phyloP scores from a whole-genome alignment of 2,329 filamentous ascomycete species.

The Aspergillus candidus region DNA sequence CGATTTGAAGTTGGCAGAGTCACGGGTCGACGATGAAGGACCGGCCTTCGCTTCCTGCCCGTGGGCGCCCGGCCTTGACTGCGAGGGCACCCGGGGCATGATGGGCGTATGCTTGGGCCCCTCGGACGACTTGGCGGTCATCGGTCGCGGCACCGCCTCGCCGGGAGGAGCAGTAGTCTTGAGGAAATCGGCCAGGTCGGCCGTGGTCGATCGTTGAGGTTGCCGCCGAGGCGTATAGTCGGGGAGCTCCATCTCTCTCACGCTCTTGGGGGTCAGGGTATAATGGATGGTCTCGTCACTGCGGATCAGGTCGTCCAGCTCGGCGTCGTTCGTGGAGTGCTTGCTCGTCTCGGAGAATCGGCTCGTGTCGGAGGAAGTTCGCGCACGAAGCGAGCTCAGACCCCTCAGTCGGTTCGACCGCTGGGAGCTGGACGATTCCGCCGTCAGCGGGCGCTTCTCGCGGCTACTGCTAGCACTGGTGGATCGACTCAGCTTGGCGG shows the following conservation, averaged over 20 bases:
- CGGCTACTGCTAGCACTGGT: slow-evolving; percentile 34
- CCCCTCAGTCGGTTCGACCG: slow-evolving; percentile 40
- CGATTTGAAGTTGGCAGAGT: slow-evolving; percentile 83
- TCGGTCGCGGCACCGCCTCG: slow-evolving; percentile 16
- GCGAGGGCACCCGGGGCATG: slow-evolving; percentile 6
- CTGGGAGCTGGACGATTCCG: slow-evolving; percentile 36
- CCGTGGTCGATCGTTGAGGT: slow-evolving; percentile 28
- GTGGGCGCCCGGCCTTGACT: slow-evolving; percentile 18
- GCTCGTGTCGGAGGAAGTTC: too few species aligned
- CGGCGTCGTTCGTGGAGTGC: slow-evolving; percentile 44
- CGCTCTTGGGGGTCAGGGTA: slow-evolving; percentile 71
- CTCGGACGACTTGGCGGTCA: slow-evolving; percentile 19
- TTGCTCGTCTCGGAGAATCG: slow-evolving; percentile 30
- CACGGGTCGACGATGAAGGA: slow-evolving; percentile 63
- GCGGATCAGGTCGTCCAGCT: slow-evolving; percentile 73
- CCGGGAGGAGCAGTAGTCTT: slow-evolving; percentile 31
- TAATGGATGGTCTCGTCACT: slow-evolving; percentile 79
- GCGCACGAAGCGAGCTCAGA: slow-evolving; percentile 11
- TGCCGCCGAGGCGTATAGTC: slow-evolving; percentile 27
- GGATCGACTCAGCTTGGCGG: slow-evolving; percentile 31
- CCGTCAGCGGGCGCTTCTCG: slow-evolving; percentile 35
- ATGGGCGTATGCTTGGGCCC: slow-evolving; percentile 22
- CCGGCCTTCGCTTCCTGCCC: slow-evolving; percentile 61
- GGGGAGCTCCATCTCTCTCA: slow-evolving; percentile 61
- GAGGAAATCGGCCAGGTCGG: slow-evolving; percentile 35